phyloP scores from a whole-genome alignment of 352 stramenopile genomes.

The Thraustochytrium sp. region DNA sequence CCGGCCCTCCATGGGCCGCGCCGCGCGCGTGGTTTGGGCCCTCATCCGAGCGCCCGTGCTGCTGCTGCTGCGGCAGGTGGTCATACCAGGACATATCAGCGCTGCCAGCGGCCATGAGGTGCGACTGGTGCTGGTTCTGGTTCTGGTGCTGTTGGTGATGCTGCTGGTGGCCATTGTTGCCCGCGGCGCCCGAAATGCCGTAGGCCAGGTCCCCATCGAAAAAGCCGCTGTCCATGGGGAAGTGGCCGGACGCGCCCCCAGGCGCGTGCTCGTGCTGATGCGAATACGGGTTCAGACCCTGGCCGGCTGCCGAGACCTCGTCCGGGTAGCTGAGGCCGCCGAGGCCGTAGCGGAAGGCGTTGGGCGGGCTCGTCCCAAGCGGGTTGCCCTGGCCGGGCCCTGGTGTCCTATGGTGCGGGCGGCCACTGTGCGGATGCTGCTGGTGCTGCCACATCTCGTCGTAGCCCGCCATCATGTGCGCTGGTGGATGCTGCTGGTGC shows the following conservation, averaged over 20 bases:
- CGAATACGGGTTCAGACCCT: no score
- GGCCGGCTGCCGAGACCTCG: not conserved
- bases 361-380: not conserved
- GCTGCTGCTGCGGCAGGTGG: conserved; percentile 9
- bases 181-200: not conserved
- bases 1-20: no score
- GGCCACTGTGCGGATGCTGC: not conserved
- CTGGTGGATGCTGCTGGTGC: not conserved
- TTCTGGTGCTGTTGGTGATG: not conserved
- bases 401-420: not conserved
- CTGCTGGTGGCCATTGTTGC: not conserved
- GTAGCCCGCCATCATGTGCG: not conserved
- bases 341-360: conserved; percentile 17
- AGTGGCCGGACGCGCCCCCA: not conserved
- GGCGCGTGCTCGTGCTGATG: not conserved
- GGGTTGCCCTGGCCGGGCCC: not conserved
- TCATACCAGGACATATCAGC: conserved; percentile 15
- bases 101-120: no score
- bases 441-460: not conserved
- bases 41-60: not conserved
- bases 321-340: not conserved
- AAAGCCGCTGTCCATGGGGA: not conserved
- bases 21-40: no score
- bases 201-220: not conserved
- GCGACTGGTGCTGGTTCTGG: no score